Percentiles rank a stretch among this genome's conserved stretches.
phyloP scores from a whole-genome alignment of 1,139 yeast species.

The Hyphopichia wangnamkhiaoensis region DNA sequence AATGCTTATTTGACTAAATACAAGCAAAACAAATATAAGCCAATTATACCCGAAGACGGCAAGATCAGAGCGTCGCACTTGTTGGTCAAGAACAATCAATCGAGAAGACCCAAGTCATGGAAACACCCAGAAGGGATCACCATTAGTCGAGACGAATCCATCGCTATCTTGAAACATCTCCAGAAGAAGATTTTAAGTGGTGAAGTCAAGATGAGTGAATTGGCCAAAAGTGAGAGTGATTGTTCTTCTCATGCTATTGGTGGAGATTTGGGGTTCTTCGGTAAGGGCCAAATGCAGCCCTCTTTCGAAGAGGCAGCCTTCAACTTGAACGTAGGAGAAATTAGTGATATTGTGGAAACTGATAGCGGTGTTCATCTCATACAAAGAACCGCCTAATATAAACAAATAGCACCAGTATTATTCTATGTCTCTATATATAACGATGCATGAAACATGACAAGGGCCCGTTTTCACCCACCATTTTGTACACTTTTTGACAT shows the following conservation, averaged over 20 bases:
- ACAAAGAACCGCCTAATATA: slow-evolving; percentile 75
- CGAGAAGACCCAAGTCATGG: slow-evolving; percentile 93
- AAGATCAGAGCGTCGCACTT: slow-evolving; percentile 60
- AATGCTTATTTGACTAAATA: slow-evolving; percentile 53
- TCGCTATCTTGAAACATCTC: slow-evolving; percentile 58
- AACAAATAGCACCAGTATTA: too few relatives aligned
- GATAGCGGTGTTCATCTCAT: slow-evolving; percentile 91
- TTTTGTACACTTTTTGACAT: too few relatives aligned
- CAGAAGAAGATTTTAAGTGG: slow-evolving; percentile 68
- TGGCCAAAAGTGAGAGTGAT: slow-evolving; percentile 85
- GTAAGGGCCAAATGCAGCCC: slow-evolving; percentile 93
- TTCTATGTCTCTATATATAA: too few relatives aligned
- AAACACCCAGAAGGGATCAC: slow-evolving; percentile 72
- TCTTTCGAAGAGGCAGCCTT: slow-evolving; percentile 88
- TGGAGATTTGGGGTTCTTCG: slow-evolving; percentile 91
- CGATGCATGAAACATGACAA: too few relatives aligned
- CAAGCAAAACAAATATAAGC: slow-evolving; percentile 60
- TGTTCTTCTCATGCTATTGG: slow-evolving; percentile 85
- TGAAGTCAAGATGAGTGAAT: slow-evolving; percentile 64
- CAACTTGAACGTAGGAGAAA: slow-evolving; percentile 76
- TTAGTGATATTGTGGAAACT: slow-evolving; percentile 81
- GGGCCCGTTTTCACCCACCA: too few relatives aligned
- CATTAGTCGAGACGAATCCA: slow-evolving; percentile 81
- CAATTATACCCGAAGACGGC: slow-evolving; percentile 51
- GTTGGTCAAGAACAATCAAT: slow-evolving; percentile 76